Conservation (phyloP, 257 asterid genomes). For the Solanum paucissectum region DNA sequence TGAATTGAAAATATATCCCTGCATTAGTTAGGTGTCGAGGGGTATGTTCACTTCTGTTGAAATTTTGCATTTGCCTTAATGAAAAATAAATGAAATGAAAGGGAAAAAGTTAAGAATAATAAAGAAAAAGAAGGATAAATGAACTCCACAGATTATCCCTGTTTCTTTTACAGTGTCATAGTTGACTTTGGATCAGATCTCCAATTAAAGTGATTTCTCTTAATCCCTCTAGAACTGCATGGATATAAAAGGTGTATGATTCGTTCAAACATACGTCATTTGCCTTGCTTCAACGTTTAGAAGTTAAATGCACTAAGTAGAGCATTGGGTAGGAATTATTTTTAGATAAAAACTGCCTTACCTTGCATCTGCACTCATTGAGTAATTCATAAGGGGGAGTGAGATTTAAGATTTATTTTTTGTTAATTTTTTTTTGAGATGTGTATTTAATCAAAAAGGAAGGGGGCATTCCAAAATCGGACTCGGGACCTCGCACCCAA, state of each 20-base stretch:
- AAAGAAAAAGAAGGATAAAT: background rate
- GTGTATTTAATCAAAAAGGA: background rate
- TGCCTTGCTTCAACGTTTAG: background rate
- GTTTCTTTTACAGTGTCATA: background rate
- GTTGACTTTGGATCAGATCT: background rate
- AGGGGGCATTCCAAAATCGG: conserved; percentile 74
- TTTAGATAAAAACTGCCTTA: background rate
- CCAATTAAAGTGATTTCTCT: background rate
- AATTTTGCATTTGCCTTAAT: background rate
- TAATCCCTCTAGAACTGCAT: background rate
- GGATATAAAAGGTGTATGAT: background rate
- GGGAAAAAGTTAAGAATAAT: background rate
- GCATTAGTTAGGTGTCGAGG: background rate
- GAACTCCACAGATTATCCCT: background rate
- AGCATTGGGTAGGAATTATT: background rate
- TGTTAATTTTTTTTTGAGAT: background rate
- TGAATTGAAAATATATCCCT: too few species aligned
- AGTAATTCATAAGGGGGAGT: background rate
- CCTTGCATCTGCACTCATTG: background rate
- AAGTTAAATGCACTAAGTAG: background rate
- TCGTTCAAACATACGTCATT: background rate
- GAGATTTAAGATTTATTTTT: background rate
- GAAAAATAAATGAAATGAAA: too few species aligned
- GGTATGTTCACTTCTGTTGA: background rate
- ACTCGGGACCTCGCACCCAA: conserved; percentile 71